phyloP scores from a whole-genome alignment of 306 rosid species.

The Sophora flavescens region DNA sequence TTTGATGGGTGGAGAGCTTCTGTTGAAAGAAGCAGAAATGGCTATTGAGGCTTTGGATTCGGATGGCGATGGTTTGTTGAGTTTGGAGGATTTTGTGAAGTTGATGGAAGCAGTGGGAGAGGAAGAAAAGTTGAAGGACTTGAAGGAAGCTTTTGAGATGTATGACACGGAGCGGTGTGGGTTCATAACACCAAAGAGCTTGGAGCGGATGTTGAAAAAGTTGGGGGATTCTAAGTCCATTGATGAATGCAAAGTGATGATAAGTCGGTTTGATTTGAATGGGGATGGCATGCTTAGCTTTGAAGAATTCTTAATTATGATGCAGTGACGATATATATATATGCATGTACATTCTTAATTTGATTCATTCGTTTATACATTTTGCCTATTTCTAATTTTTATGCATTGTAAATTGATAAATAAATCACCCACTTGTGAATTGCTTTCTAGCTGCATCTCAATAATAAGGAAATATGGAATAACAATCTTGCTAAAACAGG shows the following conservation, averaged over 20 bases:
- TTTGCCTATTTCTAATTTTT: not conserved
- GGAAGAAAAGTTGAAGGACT: slow-evolving; percentile 72
- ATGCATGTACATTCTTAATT: not conserved
- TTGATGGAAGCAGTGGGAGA: slow-evolving; percentile 62
- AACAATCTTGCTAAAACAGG: not conserved
- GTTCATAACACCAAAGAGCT: slow-evolving; percentile 73
- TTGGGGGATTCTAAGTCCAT: slow-evolving; percentile 70
- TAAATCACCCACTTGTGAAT: not conserved
- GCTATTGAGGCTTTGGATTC: slow-evolving; percentile 73
- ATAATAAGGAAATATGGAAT: not conserved
- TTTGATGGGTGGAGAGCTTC: slow-evolving; percentile 62
- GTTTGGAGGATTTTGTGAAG: slow-evolving; percentile 64
- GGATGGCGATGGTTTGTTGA: slow-evolving; percentile 80
- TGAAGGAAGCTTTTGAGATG: slow-evolving; percentile 75
- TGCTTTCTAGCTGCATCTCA: not conserved
- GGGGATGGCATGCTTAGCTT: slow-evolving; percentile 84
- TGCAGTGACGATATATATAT: slow-evolving; percentile 56
- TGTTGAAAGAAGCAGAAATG: slow-evolving; percentile 57
- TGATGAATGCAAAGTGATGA: slow-evolving; percentile 76
- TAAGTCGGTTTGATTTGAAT: slow-evolving; percentile 70
- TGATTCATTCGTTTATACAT: slow-evolving; percentile 30
- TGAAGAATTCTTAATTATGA: slow-evolving; percentile 81
- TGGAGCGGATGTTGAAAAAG: slow-evolving; percentile 75
- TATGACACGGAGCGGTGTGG: slow-evolving; percentile 70
- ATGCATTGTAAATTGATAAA: not conserved